Conservation (phyloP, 306 rosid genomes). For the Malus fusca region DNA sequence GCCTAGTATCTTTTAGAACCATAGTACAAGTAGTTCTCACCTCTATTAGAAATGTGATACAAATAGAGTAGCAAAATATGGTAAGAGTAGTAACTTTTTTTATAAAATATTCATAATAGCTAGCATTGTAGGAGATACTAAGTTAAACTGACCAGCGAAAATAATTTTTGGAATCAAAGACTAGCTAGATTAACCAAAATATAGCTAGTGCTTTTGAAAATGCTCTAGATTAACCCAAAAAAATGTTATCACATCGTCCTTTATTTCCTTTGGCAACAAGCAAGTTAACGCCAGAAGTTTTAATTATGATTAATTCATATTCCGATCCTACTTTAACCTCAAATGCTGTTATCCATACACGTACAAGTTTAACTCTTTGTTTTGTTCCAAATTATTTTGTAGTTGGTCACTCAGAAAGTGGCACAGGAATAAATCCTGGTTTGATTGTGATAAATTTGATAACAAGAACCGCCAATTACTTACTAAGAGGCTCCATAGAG, state of each 20-base stretch:
- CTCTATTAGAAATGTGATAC: too few relatives aligned
- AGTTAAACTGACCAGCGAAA: too few relatives aligned
- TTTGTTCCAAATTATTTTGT: not conserved
- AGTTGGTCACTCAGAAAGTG: slow-evolving; percentile 7
- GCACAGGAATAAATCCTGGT: slow-evolving; percentile 40
- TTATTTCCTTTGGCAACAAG: not conserved
- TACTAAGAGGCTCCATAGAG: slow-evolving; percentile 24
- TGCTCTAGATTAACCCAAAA: not conserved
- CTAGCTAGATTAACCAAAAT: too few relatives aligned
- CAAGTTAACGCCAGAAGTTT: not conserved
- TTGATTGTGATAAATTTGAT: slow-evolving; percentile 23
- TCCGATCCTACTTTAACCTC: not conserved
- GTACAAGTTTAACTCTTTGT: not conserved
- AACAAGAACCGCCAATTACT: slow-evolving; percentile 28
- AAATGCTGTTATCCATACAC: not conserved
- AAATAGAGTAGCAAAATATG: too few relatives aligned
- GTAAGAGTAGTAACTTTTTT: too few relatives aligned
- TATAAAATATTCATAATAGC: too few relatives aligned
- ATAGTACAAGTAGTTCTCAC: too few relatives aligned
- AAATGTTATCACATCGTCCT: not conserved
- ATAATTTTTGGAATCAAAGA: too few relatives aligned
- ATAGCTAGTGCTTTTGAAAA: not conserved
- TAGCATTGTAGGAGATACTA: too few relatives aligned
- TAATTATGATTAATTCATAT: not conserved
- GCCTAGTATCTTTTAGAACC: too few relatives aligned